Percentiles rank a stretch among this genome's conserved stretches.
These are phyloP conservation scores for Berkeleyomyces rouxiae DNA, from an alignment of 2,329 filamentous ascomycete genomes.

Conservation along the genomic window DNA sequence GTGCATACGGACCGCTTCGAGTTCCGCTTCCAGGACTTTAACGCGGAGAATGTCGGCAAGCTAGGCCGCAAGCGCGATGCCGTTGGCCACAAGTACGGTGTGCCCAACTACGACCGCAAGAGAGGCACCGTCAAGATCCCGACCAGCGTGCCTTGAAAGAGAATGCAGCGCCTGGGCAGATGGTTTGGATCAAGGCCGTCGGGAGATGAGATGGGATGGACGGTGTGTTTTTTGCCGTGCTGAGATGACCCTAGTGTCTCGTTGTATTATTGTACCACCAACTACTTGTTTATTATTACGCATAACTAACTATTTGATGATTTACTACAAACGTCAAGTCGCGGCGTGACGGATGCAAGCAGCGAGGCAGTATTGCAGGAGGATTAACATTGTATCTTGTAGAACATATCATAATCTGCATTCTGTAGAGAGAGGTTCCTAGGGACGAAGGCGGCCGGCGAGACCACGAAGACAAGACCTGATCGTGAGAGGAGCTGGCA, in stretches of 20 bases:
- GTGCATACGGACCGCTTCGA: constrained; percentile 38
- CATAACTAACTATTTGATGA: background rate
- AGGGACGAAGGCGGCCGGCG: background rate
- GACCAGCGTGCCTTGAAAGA: constrained; percentile 36
- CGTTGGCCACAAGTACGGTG: constrained; percentile 47
- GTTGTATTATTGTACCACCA: constrained; percentile 3
- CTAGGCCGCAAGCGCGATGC: constrained; percentile 34
- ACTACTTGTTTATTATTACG: constrained; percentile 5
- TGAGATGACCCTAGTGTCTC: background rate
- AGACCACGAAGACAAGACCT: background rate
- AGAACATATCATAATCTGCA: background rate
- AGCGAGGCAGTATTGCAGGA: background rate
- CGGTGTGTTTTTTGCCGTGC: background rate
- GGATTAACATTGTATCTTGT: background rate
- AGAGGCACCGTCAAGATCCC: constrained; percentile 52
- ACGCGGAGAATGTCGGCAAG: constrained; percentile 38
- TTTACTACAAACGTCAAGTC: background rate
- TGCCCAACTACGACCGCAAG: constrained; percentile 44
- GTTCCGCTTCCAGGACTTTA: constrained; percentile 45
- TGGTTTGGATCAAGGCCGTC: background rate
- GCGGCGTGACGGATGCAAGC: no score
- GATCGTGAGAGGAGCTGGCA: background rate
- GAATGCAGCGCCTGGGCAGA: background rate
- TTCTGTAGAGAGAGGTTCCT: background rate
- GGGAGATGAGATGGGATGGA: background rate